Evolutionary conservation across 2,329 filamentous ascomycete genomes (phyloP), one percentile per base, ranked within the genome.

Genomic region (Orbilia brochopaga): DNA sequence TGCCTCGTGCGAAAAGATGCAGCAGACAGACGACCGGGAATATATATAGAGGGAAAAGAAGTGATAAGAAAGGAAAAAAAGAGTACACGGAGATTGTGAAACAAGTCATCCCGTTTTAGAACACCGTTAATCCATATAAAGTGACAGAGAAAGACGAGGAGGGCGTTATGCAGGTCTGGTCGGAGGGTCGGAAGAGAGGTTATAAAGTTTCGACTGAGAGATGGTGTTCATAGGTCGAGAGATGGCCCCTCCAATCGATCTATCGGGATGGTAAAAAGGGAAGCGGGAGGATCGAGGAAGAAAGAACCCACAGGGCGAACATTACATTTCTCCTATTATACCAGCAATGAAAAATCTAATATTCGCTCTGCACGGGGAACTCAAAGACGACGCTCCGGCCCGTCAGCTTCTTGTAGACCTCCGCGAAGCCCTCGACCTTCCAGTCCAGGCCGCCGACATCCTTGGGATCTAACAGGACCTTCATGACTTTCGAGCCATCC

Each of bases 401-500:
- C 75, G 94, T 99, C 81, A 99, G 86, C 80, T 91, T 89, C 84
- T 92, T 91, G 90, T 99, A 99, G 82, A 99, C 94, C 88, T 99
- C 94, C 77, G 91, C 91, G 88, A 99, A 99, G 82, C 93, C 97
- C 85, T 99, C 94, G 79, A 99, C 91, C 83, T 94, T 88, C 90
- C 97, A 97, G 87, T 99, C 94, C 79, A 99, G 93, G 83, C 92
- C 92, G 80, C 92, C 93, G 80, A 92, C 91, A 90, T 99, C 94
- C 91, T 99, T 99, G 90, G 97, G 94, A 83, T 99, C 94, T 74
- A 99, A 88, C 81, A 99, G 87, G 82, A 99, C 91, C 90, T 99
- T 99, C 84, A 97, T 88, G 81, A 91, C 85, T 90, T 97, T 97
- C 89, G 86, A 89, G 83, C 92, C 92, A 84, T 99, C 94, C 87